Percentiles rank a stretch among this genome's conserved stretches.
Conservation (phyloP, 306 rosid species). For the cucumber (Cucumis sativus) region Cucumber_9930_V3 NC_026657.2:31007001-31007500, state of each 20-base stretch:
- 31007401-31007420: conserved; percentile 59
- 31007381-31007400: too few relatives aligned
- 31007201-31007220: conserved; percentile 49
- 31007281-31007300: conserved; percentile 65
- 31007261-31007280: conserved; percentile 30
- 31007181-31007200: conserved; percentile 43
- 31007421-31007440: conserved; percentile 60
- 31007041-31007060: background rate
- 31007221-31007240: conserved; percentile 57
- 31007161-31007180: conserved; percentile 67
- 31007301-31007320: too few relatives aligned
- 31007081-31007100: too few relatives aligned
- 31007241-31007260: conserved; percentile 35
- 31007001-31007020: too few relatives aligned
- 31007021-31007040: background rate
- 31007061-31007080: background rate
- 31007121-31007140: conserved; percentile 47
- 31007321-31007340: too few relatives aligned
- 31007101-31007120: background rate
- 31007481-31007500: conserved; percentile 40
- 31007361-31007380: background rate
- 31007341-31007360: too few relatives aligned
- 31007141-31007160: conserved; percentile 56
- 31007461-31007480: conserved; percentile 73
- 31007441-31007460: conserved; percentile 81